Conservation (phyloP, 768 basidiomycete genomes). For the Boletellus emodensis region DNA sequence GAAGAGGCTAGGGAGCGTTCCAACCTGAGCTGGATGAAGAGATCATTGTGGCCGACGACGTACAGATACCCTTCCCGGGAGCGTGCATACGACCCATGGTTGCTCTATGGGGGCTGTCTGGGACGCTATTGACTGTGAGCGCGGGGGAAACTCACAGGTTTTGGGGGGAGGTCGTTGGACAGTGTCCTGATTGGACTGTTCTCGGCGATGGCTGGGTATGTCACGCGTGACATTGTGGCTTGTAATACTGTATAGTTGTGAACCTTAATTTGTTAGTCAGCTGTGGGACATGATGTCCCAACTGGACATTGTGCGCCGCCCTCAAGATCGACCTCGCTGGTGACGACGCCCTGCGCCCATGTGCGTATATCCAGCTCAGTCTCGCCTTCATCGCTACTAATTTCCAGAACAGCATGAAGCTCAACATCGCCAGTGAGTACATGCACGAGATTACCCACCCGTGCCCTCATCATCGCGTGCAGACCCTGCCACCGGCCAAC, state of each 20-base stretch:
- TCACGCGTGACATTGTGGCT: constrained; percentile 33
- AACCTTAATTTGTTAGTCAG: constrained; percentile 50
- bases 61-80: constrained; percentile 99
- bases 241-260: constrained; percentile 54
- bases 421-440: constrained; percentile 90
- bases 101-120: constrained; percentile 30
- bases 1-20: constrained; percentile 51
- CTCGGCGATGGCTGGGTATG: too few species aligned
- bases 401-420: constrained; percentile 68
- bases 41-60: constrained; percentile 30
- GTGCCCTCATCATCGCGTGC: constrained; percentile 16
- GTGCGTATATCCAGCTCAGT: constrained; percentile 8
- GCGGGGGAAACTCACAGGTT: constrained; percentile 34
- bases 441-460: neutral
- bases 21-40: constrained; percentile 35
- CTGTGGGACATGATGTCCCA: constrained; percentile 8
- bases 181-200: too few species aligned
- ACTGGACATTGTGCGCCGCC: constrained; percentile 1
- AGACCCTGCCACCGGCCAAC: constrained; percentile 96
- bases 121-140: constrained; percentile 3
- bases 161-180: constrained; percentile 22
- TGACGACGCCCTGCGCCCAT: constrained; percentile 34
- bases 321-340: constrained; percentile 33
- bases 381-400: too few species aligned
- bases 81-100: constrained; percentile 99